Evolutionary conservation across 176 grass and related monocot genomes (phyloP).

Genomic region (Oryza australiensis): DNA sequence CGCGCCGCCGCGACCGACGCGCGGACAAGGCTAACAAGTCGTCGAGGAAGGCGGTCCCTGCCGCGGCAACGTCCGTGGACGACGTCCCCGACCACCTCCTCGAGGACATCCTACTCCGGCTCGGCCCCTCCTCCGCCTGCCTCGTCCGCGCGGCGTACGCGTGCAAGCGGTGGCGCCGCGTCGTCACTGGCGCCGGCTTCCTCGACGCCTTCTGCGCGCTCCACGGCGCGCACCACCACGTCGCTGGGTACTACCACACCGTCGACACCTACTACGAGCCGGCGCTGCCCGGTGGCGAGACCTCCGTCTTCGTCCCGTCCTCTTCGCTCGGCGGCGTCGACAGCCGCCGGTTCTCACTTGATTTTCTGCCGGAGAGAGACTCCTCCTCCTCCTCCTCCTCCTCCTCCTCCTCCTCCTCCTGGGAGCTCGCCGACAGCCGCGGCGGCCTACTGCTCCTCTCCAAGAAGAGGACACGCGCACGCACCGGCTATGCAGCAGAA

Average conservation of each 20-base stretch:
- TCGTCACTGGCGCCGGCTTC: not conserved
- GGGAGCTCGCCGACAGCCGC: too few relatives aligned
- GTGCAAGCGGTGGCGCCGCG: slow-evolving; percentile 18
- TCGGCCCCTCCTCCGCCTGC: not conserved
- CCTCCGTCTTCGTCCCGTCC: slow-evolving; percentile 16
- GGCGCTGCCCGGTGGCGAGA: not conserved
- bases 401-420: too few relatives aligned
- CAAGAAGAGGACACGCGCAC: not conserved
- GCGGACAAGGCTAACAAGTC: not conserved
- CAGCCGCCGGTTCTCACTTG: not conserved
- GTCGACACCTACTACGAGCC: not conserved
- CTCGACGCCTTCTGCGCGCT: not conserved
- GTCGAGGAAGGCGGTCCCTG: not conserved
- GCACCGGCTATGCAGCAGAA: not conserved
- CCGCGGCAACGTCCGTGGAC: not conserved
- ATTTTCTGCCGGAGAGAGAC: too few relatives aligned
- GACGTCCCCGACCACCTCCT: slow-evolving; percentile 23
- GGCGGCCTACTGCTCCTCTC: too few relatives aligned
- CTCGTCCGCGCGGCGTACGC: slow-evolving; percentile 31
- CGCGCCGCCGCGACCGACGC: not conserved
- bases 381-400: too few relatives aligned
- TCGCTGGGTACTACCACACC: slow-evolving; percentile 41
- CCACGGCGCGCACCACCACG: not conserved
- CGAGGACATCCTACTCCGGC: slow-evolving; percentile 17
- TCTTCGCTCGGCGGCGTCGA: not conserved